Evolutionary conservation across 345 rosid species (phyloP).

Genomic region (Euphorbia lathyris): DNA sequence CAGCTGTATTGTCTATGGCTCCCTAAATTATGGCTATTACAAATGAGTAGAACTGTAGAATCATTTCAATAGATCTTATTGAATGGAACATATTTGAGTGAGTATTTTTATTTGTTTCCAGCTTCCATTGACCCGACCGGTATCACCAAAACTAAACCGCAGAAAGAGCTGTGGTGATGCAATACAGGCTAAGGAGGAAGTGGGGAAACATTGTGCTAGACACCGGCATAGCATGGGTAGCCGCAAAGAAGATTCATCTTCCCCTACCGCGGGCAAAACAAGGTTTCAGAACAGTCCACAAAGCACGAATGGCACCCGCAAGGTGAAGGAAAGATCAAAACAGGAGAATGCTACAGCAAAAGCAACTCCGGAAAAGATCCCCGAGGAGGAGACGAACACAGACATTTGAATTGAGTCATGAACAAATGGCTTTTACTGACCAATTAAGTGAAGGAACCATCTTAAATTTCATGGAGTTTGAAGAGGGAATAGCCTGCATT

Average conservation of each 20-base stretch:
- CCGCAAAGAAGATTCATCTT: conserved; percentile 36
- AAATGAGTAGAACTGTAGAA: too few relatives aligned
- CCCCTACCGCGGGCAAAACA: conserved; percentile 23
- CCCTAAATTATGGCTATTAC: too few relatives aligned
- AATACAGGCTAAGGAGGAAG: conserved; percentile 39
- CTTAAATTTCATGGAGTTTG: conserved; percentile 25
- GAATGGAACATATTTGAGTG: not conserved
- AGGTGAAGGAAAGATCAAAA: conserved; percentile 42
- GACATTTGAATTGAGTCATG: conserved; percentile 42
- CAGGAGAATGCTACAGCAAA: conserved; percentile 36
- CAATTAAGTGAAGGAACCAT: conserved; percentile 22
- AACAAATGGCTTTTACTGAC: conserved; percentile 33
- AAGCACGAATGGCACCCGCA: conserved; percentile 40
- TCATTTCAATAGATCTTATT: too few relatives aligned
- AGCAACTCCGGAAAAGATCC: conserved; percentile 38
- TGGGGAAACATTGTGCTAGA: conserved; percentile 51
- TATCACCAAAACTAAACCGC: conserved; percentile 45
- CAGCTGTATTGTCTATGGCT: too few relatives aligned
- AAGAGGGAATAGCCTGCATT: conserved; percentile 32
- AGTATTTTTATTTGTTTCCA: conserved; percentile 27
- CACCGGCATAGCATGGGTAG: conserved; percentile 65
- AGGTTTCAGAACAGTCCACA: conserved; percentile 29
- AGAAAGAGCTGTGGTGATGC: conserved; percentile 92
- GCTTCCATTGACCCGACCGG: conserved; percentile 84
- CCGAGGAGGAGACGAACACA: conserved; percentile 27